These are phyloP conservation scores for Yamadazyma takamatsuzukensis DNA, from an alignment of 805 yeast genomes.

Conservation along the genomic window DNA sequence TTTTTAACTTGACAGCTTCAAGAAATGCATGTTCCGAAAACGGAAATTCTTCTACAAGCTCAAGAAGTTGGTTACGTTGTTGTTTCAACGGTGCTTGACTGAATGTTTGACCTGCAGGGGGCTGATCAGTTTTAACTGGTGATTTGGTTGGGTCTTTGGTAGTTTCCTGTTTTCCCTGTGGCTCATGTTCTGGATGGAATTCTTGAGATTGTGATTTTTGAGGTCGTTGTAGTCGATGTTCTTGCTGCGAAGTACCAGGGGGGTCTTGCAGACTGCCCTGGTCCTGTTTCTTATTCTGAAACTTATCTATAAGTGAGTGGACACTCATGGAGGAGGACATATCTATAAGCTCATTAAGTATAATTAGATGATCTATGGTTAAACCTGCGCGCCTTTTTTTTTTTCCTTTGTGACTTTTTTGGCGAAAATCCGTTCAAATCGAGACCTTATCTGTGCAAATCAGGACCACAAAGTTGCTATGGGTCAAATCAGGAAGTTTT, in stretches of 20 bases:
- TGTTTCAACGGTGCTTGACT: background rate
- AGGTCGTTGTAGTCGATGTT: background rate
- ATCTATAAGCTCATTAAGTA: conserved; percentile 2
- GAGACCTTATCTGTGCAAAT: no score
- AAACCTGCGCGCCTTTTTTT: no score
- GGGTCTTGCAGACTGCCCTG: background rate
- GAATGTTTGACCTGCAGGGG: no score
- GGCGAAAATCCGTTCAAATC: no score
- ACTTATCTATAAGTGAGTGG: conserved; percentile 36
- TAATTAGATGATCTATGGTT: no score
- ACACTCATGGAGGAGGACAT: conserved; percentile 35
- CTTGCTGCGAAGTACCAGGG: background rate
- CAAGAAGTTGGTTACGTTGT: background rate
- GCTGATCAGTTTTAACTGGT: no score
- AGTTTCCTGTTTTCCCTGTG: no score
- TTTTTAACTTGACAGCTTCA: conserved; percentile 54
- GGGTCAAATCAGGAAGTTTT: no score
- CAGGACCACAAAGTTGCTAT: no score
- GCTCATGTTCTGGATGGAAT: no score
- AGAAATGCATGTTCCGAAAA: conserved; percentile 54
- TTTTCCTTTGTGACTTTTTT: no score
- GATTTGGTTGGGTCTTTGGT: no score
- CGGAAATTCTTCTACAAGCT: conserved; percentile 44
- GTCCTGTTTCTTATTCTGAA: conserved; percentile 5
- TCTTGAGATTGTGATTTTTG: background rate